Conservation (phyloP, 495 filamentous ascomycete species). For the Aspergillus indologenus region DNA sequence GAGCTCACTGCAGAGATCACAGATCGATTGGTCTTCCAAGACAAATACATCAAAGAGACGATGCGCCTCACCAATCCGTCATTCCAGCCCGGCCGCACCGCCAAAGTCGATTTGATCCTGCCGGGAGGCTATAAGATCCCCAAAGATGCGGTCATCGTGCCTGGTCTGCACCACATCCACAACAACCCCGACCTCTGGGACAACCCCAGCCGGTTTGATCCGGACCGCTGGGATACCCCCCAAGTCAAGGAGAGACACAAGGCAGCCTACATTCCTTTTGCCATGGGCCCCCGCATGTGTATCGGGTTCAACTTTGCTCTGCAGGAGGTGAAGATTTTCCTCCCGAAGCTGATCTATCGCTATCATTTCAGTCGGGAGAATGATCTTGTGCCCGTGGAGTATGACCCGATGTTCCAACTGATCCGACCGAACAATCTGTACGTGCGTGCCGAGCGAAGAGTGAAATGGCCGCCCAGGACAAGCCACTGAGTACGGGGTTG, state of each 20-base stretch:
- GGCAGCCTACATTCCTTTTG: conserved; percentile 52
- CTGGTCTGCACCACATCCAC: conserved; percentile 49
- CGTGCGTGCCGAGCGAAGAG: conserved; percentile 43
- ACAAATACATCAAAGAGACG: conserved; percentile 56
- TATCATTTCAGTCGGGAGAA: conserved; percentile 48
- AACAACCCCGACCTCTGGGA: conserved; percentile 52
- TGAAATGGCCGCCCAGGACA: conserved; percentile 38
- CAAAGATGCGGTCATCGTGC: conserved; percentile 46
- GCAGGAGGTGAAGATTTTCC: conserved; percentile 49
- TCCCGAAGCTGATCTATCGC: conserved; percentile 50
- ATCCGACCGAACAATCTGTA: conserved; percentile 57
- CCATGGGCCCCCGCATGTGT: conserved; percentile 46
- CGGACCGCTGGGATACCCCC: conserved; percentile 53
- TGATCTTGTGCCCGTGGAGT: conserved; percentile 40
- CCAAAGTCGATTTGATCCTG: conserved; percentile 48
- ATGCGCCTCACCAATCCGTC: conserved; percentile 54
- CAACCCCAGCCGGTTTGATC: conserved; percentile 50
- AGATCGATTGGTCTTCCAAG: conserved; percentile 43
- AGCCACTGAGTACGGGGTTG: no score
- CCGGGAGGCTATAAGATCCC: conserved; percentile 54
- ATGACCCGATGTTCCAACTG: conserved; percentile 56
- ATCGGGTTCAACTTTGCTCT: conserved; percentile 60
- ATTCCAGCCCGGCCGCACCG: conserved; percentile 53
- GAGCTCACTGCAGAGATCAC: conserved; percentile 38
- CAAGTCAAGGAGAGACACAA: conserved; percentile 43